Evolutionary conservation across 495 filamentous ascomycete genomes (phyloP).

Genomic region (Aspergillus indologenus): DNA sequence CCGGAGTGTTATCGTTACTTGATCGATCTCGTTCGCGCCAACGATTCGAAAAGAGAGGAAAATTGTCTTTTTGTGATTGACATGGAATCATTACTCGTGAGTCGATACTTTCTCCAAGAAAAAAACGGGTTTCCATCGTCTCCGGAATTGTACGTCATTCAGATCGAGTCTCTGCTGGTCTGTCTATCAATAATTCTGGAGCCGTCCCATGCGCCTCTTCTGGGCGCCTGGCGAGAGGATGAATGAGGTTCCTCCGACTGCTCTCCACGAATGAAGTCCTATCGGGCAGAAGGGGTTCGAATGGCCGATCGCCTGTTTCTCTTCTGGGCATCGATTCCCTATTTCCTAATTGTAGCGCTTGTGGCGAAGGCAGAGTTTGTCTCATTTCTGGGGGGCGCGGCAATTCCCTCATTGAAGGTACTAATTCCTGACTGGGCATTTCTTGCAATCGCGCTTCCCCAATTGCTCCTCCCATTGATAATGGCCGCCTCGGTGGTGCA

Average conservation of each 20-base stretch:
- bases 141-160: conserved; percentile 16
- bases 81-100: conserved; percentile 23
- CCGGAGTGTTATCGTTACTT: conserved; percentile 11
- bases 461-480: conserved; percentile 11
- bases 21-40: conserved; percentile 8
- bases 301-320: conserved; percentile 18
- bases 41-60: conserved; percentile 17
- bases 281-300: conserved; percentile 23
- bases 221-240: conserved; percentile 14
- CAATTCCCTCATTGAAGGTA: conserved; percentile 30
- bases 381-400: conserved; percentile 33
- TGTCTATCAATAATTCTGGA: conserved; percentile 12
- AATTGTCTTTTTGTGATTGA: conserved; percentile 22
- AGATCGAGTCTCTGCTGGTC: conserved; percentile 20
- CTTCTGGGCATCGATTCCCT: conserved; percentile 29
- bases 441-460: conserved; percentile 23
- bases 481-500: conserved; percentile 13
- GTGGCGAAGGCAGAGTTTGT: conserved; percentile 35
- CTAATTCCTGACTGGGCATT: conserved; percentile 23
- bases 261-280: conserved; percentile 31
- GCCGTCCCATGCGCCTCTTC: conserved; percentile 14
- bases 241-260: conserved; percentile 23
- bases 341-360: conserved; percentile 32
- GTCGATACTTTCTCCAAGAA: conserved; percentile 10
- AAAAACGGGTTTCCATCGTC: too few relatives aligned